Conservation (phyloP, 306 rosid species). For the Glycyrrhiza uralensis region DNA sequence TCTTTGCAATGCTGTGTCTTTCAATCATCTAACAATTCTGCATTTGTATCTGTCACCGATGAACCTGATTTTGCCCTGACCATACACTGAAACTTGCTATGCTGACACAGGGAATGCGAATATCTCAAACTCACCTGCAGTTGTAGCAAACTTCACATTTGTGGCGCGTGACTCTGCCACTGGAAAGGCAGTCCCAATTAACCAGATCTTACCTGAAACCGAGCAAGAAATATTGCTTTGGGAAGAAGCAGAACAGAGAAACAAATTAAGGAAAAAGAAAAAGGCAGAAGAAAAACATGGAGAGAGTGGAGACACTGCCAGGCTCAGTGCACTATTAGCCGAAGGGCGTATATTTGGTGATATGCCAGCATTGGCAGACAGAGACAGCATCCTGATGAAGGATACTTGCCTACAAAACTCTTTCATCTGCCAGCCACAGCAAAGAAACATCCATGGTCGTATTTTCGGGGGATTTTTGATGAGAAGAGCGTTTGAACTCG, state of each 20-base stretch:
- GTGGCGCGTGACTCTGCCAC: constrained; percentile 77
- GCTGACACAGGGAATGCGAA: constrained; percentile 35
- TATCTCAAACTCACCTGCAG: constrained; percentile 47
- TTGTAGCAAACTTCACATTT: constrained; percentile 78
- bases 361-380: constrained; percentile 88
- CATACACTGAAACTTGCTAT: constrained; percentile 27
- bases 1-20: not conserved
- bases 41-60: not conserved
- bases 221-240: constrained; percentile 59
- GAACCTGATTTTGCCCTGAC: constrained; percentile 1
- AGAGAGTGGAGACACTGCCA: constrained; percentile 34
- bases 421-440: constrained; percentile 90
- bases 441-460: constrained; percentile 82
- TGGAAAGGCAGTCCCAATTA: constrained; percentile 64
- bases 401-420: constrained; percentile 75
- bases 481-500: constrained; percentile 89
- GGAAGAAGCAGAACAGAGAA: constrained; percentile 80
- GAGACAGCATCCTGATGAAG: constrained; percentile 74
- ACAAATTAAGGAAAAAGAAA: constrained; percentile 53
- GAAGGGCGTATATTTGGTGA: constrained; percentile 74
- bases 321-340: constrained; percentile 59
- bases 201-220: constrained; percentile 62
- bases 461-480: constrained; percentile 87
- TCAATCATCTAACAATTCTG: not conserved
- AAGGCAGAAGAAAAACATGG: constrained; percentile 40